phyloP scores from a whole-genome alignment of 495 filamentous ascomycete species.

The Tuber aestivum region DNA sequence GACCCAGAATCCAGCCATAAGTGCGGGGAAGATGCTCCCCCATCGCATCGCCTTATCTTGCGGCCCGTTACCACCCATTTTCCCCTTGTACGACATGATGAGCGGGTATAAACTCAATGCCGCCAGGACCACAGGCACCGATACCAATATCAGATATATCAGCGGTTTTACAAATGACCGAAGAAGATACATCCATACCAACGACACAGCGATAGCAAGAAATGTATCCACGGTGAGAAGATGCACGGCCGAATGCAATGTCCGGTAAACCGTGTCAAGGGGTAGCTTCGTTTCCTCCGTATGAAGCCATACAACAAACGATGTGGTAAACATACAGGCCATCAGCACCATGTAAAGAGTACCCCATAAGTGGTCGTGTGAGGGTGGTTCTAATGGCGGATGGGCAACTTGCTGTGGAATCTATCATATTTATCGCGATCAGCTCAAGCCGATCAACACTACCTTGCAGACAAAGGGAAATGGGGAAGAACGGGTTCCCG shows the following conservation, averaged over 20 bases:
- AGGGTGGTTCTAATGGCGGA: slow-evolving; percentile 49
- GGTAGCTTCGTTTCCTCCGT: slow-evolving; percentile 59
- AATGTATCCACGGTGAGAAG: slow-evolving; percentile 84
- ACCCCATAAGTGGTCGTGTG: slow-evolving; percentile 85
- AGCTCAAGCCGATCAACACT: slow-evolving; percentile 26
- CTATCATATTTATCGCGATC: slow-evolving; percentile 29
- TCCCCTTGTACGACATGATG: slow-evolving; percentile 76
- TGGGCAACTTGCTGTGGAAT: slow-evolving; percentile 51
- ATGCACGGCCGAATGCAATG: slow-evolving; percentile 77
- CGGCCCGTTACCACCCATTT: slow-evolving; percentile 59
- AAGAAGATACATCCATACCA: slow-evolving; percentile 84
- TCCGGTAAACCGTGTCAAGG: slow-evolving; percentile 82
- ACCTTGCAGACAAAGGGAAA: slow-evolving; percentile 9
- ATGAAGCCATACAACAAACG: slow-evolving; percentile 80
- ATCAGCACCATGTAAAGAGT: slow-evolving; percentile 79
- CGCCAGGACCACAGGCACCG: slow-evolving; percentile 76
- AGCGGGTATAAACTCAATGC: slow-evolving; percentile 89
- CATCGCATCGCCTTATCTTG: slow-evolving; percentile 91
- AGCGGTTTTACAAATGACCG: slow-evolving; percentile 76
- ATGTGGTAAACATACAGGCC: slow-evolving; percentile 75
- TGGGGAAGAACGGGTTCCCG: background rate
- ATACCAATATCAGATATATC: slow-evolving; percentile 69
- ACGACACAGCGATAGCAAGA: slow-evolving; percentile 76
- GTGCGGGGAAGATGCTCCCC: slow-evolving; percentile 67
- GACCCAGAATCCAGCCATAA: slow-evolving; percentile 70